Base-by-base conservation (phyloP, 106 monocot genomes). In the Posidonia australis region DNA sequence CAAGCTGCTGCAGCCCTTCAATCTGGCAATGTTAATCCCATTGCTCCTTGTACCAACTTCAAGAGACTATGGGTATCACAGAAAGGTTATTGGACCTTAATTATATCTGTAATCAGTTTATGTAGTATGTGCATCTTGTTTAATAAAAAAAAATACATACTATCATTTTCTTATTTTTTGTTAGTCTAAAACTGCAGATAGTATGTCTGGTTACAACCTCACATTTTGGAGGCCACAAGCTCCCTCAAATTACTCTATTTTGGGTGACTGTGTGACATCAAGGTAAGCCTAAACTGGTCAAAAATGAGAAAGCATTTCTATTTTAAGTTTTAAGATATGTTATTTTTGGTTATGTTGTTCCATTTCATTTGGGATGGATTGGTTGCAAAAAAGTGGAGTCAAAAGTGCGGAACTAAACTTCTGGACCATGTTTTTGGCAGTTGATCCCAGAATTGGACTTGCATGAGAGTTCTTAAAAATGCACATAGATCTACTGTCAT, bases 191-290 rank as follows among this genome's bases (percentile, higher is more conserved):
- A 44, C 13, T 83, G 62, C 84, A 96, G 96, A 78, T 27, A 65
- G 72, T 29, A 51, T 70, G 10, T 58, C 78, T 61, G 86, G 80
- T 30, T 79, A 79, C 70, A 83, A 71, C 62, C 87, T 96, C 7
- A 90, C 96, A 30, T 87, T 96, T 79, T 96, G 96, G 96, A 84
- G 96, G 68, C 96, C 96, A 57, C 96, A 96, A 70, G 82, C 96
- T 90, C 86, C 96, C 62, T 67, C 90, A 28, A 90, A 90, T 68
- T 96, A 87, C 80, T 86, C 68, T 65, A 81, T 96, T 47, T 68
- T 96, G 54, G 96, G 96, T 47, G 96, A 96, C 66, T 96, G 96
- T 79, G 86, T 96, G 19, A 90, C 96, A 63, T 96, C 96, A 60
- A 87, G 90, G 96, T 96, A 70, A 24, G 30, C 16, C 26, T 20